Conservation (phyloP, 2,329 filamentous ascomycete species). For the Monascus ruber region DNA sequence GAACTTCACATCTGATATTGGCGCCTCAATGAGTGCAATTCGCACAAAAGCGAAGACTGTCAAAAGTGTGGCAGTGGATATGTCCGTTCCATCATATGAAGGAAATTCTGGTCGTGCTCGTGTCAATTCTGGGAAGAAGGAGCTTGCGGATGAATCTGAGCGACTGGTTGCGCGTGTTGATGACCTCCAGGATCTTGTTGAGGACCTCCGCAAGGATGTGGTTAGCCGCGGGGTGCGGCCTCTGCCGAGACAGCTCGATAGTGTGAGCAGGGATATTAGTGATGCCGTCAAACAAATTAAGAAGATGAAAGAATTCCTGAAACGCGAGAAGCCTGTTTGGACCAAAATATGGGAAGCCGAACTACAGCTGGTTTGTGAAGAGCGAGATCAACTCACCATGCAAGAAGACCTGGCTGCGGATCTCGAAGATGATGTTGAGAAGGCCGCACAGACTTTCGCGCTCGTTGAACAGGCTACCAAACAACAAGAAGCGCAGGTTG, state of each 20-base stretch:
- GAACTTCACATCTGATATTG: conserved; percentile 77
- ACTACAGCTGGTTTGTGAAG: conserved; percentile 87
- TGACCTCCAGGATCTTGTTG: conserved; percentile 91
- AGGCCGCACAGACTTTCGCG: conserved; percentile 84
- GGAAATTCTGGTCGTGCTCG: conserved; percentile 75
- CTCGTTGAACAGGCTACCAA: conserved; percentile 97
- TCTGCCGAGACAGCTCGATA: conserved; percentile 77
- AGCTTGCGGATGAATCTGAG: conserved; percentile 76
- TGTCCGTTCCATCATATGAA: conserved; percentile 58
- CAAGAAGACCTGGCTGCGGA: conserved; percentile 92
- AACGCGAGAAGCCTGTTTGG: conserved; percentile 88
- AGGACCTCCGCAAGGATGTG: conserved; percentile 95
- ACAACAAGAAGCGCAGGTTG: conserved; percentile 68
- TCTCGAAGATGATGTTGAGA: conserved; percentile 87
- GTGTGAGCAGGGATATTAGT: conserved; percentile 78
- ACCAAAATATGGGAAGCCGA: conserved; percentile 99
- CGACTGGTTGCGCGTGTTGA: conserved; percentile 85
- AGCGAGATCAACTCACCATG: conserved; percentile 86
- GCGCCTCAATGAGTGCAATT: conserved; percentile 74
- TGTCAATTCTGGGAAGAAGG: conserved; percentile 76
- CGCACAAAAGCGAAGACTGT: conserved; percentile 71
- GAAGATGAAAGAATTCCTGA: conserved; percentile 87
- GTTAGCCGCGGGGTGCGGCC: conserved; percentile 86
- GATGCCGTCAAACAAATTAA: conserved; percentile 73
- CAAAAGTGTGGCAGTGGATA: conserved; percentile 62